Evolutionary conservation across 2,329 filamentous ascomycete species (phyloP).

Genomic region (Aciculosporium take): DNA sequence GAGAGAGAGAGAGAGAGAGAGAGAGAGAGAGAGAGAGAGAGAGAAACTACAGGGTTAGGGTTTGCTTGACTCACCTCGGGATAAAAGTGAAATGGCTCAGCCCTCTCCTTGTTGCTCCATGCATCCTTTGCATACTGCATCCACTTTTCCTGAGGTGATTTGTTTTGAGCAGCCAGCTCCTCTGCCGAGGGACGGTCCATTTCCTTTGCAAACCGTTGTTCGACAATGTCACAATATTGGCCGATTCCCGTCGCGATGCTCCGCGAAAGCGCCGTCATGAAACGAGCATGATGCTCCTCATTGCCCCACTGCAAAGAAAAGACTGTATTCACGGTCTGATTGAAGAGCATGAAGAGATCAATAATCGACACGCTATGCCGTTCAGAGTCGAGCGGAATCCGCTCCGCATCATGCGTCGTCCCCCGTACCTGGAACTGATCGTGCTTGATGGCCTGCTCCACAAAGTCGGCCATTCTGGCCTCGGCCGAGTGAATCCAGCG

Average conservation of each 20-base stretch:
- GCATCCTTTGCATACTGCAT: slow-evolving; percentile 88
- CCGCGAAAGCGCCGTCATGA: slow-evolving; percentile 88
- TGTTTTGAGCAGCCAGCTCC: slow-evolving; percentile 62
- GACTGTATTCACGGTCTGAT: slow-evolving; percentile 78
- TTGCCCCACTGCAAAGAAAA: slow-evolving; percentile 83
- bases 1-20: too few relatives aligned
- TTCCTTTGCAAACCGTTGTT: slow-evolving; percentile 71
- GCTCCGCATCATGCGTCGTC: slow-evolving; percentile 46
- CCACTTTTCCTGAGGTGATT: slow-evolving; percentile 82
- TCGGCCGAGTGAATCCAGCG: slow-evolving; percentile 81
- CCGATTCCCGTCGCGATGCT: slow-evolving; percentile 71
- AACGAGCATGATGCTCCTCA: slow-evolving; percentile 83
- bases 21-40: too few relatives aligned
- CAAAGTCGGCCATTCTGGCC: slow-evolving; percentile 63
- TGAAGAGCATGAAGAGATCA: slow-evolving; percentile 88
- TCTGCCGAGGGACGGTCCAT: slow-evolving; percentile 88
- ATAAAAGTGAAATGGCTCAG: slow-evolving; percentile 94
- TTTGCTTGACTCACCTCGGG: slow-evolving; percentile 74
- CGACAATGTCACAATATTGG: slow-evolving; percentile 81
- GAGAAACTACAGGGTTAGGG: too few relatives aligned
- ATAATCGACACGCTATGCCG: slow-evolving; percentile 87
- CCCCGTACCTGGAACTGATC: slow-evolving; percentile 72
- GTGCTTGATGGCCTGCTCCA: slow-evolving; percentile 81
- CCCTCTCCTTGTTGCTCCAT: slow-evolving; percentile 80
- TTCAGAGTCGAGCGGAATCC: slow-evolving; percentile 59